Base-by-base conservation (phyloP, 2,329 filamentous ascomycete genomes). In the Ceratocystis variospora region DNA sequence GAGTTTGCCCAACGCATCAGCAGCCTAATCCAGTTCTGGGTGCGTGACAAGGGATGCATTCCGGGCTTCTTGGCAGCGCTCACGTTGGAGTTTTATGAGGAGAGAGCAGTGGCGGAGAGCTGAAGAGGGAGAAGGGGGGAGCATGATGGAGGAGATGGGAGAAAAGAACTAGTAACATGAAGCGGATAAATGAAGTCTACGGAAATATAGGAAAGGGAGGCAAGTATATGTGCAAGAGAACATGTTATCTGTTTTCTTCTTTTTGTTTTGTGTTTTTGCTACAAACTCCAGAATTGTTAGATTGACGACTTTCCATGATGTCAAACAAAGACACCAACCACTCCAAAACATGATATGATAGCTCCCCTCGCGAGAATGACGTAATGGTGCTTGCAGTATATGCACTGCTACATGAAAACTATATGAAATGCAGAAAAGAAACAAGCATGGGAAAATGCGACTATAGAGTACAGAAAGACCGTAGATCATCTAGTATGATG, bases 1-100 rank as follows among this genome's bases (percentile, higher is more conserved):
- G 81, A 85, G 12, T 99, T 99, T 76, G 94, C 92, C 1, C 78
- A 83, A 66, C 87, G 91, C 75, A 96, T 99, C 69, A 83, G 83
- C 70, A 88, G 90, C 72, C 84, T 92, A 74, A 93, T 96, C 72
- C 87, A 90, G 70, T 97, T 96, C 75, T 99, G 94, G 93, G 93
- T 97, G 0, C 84, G 95, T 72, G 91, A 94, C 71, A 86, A 91
- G 78, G 92, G 91, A 61, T 93, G 93, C 74, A 95, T 97, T 69
- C 93, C 93, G 3, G 93, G 92, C 66, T 96, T 97, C 74, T 76
- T 97, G 70, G 91, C 92, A 44, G 93, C 92, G 17, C 80, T 96
- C 77, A 96, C 92, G 48, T 76, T 96, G 72, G 92, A 96, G 77
- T 96, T 96, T 77, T 96, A 89, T 74, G 93, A 97, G 71, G 37